These are phyloP conservation scores for Trichoderma aggressivum DNA, from an alignment of 2,329 filamentous ascomycete genomes.

Conservation along the genomic window DNA sequence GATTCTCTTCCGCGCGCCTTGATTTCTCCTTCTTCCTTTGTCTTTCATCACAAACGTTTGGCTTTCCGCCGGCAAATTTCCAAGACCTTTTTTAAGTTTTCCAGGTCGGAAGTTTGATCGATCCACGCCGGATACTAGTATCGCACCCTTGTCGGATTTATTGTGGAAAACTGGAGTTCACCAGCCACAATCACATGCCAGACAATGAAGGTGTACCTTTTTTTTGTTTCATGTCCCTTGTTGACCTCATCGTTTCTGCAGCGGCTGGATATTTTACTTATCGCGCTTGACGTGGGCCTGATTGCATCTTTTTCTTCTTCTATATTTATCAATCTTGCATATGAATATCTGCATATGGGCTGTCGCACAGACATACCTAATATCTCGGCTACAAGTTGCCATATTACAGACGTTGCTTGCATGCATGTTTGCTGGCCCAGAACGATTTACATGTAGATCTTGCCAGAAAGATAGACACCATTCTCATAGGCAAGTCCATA, in stretches of 20 bases:
- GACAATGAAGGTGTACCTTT: not conserved
- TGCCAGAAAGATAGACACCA: not conserved
- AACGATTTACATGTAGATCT: not conserved
- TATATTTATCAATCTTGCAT: not conserved
- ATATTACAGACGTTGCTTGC: not conserved
- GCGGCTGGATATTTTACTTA: not conserved
- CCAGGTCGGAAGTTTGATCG: conserved; percentile 16
- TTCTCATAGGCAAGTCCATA: not conserved
- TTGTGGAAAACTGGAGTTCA: conserved; percentile 16
- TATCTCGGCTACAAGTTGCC: not conserved
- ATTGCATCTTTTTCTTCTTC: not conserved
- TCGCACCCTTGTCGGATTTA: not conserved
- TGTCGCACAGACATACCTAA: not conserved
- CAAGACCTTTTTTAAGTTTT: conserved; percentile 5
- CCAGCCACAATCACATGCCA: conserved; percentile 36
- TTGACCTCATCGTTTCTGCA: not conserved
- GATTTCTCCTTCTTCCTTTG: not conserved
- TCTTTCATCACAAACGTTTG: not conserved
- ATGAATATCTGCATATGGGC: not conserved
- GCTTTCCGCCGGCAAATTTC: not conserved
- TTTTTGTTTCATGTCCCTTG: not conserved
- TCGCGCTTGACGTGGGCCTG: not conserved
- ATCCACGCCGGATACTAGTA: conserved; percentile 9
- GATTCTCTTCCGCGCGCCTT: not conserved
- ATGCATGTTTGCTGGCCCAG: not conserved